Conservation (phyloP, 2,329 filamentous ascomycete species). For the Cordyceps fumosorosea region DNA sequence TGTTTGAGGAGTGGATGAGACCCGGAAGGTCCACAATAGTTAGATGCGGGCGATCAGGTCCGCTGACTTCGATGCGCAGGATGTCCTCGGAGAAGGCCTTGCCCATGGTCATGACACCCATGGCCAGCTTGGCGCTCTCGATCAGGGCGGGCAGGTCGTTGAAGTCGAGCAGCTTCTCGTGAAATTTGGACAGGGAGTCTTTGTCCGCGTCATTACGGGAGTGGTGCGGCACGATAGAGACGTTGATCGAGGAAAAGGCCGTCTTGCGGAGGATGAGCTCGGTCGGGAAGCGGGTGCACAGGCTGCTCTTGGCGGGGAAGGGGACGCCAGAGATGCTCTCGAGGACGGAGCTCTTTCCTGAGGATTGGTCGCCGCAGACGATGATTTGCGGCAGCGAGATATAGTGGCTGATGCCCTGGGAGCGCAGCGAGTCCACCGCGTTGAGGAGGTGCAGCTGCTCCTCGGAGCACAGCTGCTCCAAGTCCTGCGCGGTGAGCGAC, state of each 20-base stretch:
- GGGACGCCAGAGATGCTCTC: conserved; percentile 49
- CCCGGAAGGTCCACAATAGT: conserved; percentile 44
- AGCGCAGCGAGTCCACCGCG: conserved; percentile 29
- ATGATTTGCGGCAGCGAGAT: conserved; percentile 42
- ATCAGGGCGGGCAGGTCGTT: conserved; percentile 39
- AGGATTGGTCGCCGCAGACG: conserved; percentile 49
- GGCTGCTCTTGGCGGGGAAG: conserved; percentile 44
- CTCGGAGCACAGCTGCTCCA: conserved; percentile 5
- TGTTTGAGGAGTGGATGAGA: conserved; percentile 26
- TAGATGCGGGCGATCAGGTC: conserved; percentile 26
- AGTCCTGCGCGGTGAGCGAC: background rate
- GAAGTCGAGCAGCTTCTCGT: conserved; percentile 25
- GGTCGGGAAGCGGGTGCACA: conserved; percentile 51
- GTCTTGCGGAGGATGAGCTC: conserved; percentile 39
- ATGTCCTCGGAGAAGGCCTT: conserved; percentile 19
- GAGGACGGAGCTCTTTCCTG: conserved; percentile 51
- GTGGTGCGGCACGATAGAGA: conserved; percentile 19
- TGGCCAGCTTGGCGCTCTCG: conserved; percentile 37
- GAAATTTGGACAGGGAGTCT: background rate
- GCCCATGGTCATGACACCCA: conserved; percentile 32
- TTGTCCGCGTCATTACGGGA: conserved; percentile 3
- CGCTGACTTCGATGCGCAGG: conserved; percentile 21
- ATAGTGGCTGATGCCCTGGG: conserved; percentile 28
- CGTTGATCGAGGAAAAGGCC: conserved; percentile 15
- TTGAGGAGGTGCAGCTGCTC: conserved; percentile 26